Evolutionary conservation across 495 filamentous ascomycete genomes (phyloP).

Genomic region (Tetracladium marchalianum): DNA sequence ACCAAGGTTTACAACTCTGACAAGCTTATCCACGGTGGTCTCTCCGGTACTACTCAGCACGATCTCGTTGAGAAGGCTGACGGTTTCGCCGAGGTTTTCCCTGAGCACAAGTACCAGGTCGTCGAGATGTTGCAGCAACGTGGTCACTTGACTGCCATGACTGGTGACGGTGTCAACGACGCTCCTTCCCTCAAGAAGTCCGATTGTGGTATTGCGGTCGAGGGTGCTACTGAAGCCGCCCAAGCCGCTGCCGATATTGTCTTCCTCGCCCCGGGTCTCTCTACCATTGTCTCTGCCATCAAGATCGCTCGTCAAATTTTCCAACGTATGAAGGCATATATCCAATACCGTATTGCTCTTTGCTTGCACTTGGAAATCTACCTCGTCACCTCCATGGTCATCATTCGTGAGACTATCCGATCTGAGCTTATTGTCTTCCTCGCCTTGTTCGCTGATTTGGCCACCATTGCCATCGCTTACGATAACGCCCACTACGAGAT

Average conservation of each 20-base stretch:
- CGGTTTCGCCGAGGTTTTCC: slow-evolving; percentile 69
- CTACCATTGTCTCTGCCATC: slow-evolving; percentile 67
- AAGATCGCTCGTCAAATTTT: slow-evolving; percentile 73
- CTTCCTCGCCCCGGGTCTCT: slow-evolving; percentile 69
- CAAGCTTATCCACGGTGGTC: slow-evolving; percentile 64
- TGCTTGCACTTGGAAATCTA: slow-evolving; percentile 70
- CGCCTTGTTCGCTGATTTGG: slow-evolving; percentile 67
- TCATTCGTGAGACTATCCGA: slow-evolving; percentile 61
- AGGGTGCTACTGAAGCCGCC: slow-evolving; percentile 67
- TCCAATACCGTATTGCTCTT: slow-evolving; percentile 72
- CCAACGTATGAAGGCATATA: slow-evolving; percentile 77
- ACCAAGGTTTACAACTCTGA: slow-evolving; percentile 75
- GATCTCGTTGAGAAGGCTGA: slow-evolving; percentile 68
- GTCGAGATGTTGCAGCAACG: slow-evolving; percentile 67
- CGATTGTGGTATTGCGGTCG: slow-evolving; percentile 69
- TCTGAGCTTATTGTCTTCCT: slow-evolving; percentile 66
- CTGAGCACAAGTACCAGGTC: slow-evolving; percentile 72
- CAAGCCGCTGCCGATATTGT: slow-evolving; percentile 72
- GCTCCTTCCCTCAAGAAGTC: slow-evolving; percentile 66
- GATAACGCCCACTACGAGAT: slow-evolving; percentile 66
- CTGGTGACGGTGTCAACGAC: slow-evolving; percentile 68
- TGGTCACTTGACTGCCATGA: slow-evolving; percentile 68
- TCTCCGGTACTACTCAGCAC: slow-evolving; percentile 62
- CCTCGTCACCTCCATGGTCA: slow-evolving; percentile 69
- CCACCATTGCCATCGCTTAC: slow-evolving; percentile 68